Base-by-base conservation (phyloP, 1,284 basidiomycete species). In the Papiliotrema fonsecae region DNA sequence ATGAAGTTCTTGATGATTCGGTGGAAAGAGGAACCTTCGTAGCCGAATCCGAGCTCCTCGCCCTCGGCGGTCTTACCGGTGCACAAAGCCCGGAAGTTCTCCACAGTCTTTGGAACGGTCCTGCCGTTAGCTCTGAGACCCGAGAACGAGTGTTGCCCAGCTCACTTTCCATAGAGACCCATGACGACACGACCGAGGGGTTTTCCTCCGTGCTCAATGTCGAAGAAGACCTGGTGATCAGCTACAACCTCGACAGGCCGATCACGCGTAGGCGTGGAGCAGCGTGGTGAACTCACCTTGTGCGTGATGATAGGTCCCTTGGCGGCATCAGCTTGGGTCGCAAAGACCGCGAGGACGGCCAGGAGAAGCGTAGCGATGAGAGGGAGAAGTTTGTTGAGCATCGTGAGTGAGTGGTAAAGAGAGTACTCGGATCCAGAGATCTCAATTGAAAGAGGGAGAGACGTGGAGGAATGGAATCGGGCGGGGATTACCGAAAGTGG, bases 161-260 rank as follows among this genome's bases (percentile, higher is more conserved):
- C 71, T 57, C 54, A 72, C 56, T 87, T 87, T 58, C 89, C 90
- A 65, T 86, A 92, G 39, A 94, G 82, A 62, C 88, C 90, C 61
- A 92, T 83, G 34, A 81, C 81, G 61, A 93, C 78, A 55, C 90
- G 82, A 52, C 92, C 92, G 30, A 96, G 53, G 42, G 83, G 77
- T 73, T 86, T 78, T 70, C 85, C 88, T 26, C 88, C 89, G 74
- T 94, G 89, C 64, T 86, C 83, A 55, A 96, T 85, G 74, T 96
- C 91, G 66, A 96, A 96, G 79, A 84, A 96, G 64, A 96, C 86
- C 67, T 64, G 32, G 16, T 6, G 38, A 22, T 47, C 35, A 45
- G 43, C 38, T n/a, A 7, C 10, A 6, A n/a, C n/a, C 27, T 21
- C 18, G n/a, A n/a, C n/a, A n/a, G n/a, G n/a, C n/a, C n/a, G n/a